Evolutionary conservation across 495 filamentous ascomycete species (phyloP), one percentile per base, ranked within the genome.

Genomic region (Hyphodiscus hymeniophilus): DNA sequence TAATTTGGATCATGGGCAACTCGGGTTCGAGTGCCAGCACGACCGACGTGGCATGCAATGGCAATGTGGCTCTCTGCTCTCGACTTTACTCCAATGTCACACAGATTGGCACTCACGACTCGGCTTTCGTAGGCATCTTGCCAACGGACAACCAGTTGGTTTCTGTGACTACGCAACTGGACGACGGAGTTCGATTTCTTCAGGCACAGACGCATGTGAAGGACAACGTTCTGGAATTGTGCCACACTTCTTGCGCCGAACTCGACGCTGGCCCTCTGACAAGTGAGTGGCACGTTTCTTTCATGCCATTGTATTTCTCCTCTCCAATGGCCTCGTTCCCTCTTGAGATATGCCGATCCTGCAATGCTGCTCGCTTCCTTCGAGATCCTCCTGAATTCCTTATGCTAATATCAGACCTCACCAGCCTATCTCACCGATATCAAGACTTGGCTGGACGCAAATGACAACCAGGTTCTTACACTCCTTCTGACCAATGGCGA

Each of bases 391-490:
- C 26, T 28, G 26, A 28, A n/a, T n/a, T n/a, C n/a, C n/a, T n/a
- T 10, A 28, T 28, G 26, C 26, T 28, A 10, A 28, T 28, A 4
- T 28, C 10, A 10, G 10, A 21, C 10, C 21, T 10, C 26, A 5
- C 26, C 10, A 6, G 47, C 42, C 35, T 91, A 89, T 66, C 77
- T 96, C 35, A 66, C 64, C 1, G 69, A 66, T 7, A 81, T 96
- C 26, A 71, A 69, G 46, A 58, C 63, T 33, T 96, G 90, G 90
- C 75, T 96, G 21, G 69, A 69, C 7, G 56, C 62, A 1, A 80
- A 97, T 56, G 89, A 87, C 0, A 92, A 87, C 62, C 89, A 97
- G 52, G 83, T 95, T 31, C 41, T 97, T n/a, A 95, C 89, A 3
- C 77, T 95, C 43, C 68, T 97, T 7, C 75, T 97, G 38, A 87